Evolutionary conservation across 2,329 filamentous ascomycete genomes (phyloP).

Genomic region (Fusarium oxysporum): DNA sequence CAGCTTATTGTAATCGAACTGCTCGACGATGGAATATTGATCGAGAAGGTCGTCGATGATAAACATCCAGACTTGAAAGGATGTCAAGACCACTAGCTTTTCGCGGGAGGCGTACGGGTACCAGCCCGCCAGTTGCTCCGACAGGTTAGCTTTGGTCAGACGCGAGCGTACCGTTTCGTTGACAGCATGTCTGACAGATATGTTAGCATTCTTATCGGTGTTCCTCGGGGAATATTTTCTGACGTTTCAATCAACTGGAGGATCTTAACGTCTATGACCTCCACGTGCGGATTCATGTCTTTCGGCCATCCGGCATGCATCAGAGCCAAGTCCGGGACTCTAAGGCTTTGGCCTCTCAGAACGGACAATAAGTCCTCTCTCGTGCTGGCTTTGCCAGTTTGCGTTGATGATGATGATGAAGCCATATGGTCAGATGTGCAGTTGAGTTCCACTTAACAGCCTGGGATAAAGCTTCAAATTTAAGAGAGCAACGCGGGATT

Average conservation of each 20-base stretch:
- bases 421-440: not conserved
- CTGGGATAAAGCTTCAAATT: no score
- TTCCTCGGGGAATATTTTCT: rapidly evolving
- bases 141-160: not conserved
- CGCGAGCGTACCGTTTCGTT: not conserved
- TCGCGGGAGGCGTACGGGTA: not conserved
- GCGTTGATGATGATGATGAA: not conserved
- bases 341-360: not conserved
- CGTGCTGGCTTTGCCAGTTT: not conserved
- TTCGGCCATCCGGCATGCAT: not conserved
- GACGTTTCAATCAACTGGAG: not conserved
- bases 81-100: not conserved
- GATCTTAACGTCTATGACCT: not conserved
- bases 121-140: not conserved
- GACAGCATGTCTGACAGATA: not conserved
- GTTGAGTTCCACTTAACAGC: rapidly evolving
- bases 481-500: not conserved
- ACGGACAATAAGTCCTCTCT: not conserved
- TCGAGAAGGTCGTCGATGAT: not conserved
- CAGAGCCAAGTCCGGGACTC: not conserved
- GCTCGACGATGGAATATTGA: not conserved
- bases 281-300: not conserved
- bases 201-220: not conserved
- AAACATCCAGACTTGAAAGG: not conserved
- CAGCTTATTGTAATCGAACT: not conserved